A percentile compares a stretch with the other conserved stretches of the same genome.
These are phyloP conservation scores for Lecanoromycetidae sp. DNA, from an alignment of 2,329 filamentous ascomycete species.

Conservation along the genomic window DNA sequence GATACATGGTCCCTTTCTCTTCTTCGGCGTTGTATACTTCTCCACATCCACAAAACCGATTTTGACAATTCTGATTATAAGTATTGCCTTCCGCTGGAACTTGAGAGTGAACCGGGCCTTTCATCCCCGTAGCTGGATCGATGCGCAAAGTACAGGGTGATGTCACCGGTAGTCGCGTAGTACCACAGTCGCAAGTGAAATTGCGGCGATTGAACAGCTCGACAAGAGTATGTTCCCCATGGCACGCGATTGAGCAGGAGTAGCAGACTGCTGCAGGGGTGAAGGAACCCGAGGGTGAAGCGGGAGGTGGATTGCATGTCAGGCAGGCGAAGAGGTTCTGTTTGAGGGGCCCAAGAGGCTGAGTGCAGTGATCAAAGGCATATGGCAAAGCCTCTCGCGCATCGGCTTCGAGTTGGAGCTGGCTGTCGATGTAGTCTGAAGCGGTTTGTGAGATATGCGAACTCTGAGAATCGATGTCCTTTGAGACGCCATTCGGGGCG, in stretches of 20 bases:
- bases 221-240: constrained; percentile 87
- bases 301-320: constrained; percentile 77
- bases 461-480: constrained; percentile 28
- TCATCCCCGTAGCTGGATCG: constrained; percentile 59
- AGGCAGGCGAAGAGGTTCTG: constrained; percentile 87
- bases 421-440: constrained; percentile 71
- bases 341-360: constrained; percentile 73
- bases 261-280: constrained; percentile 81
- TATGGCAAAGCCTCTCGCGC: constrained; percentile 91
- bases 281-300: constrained; percentile 49
- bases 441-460: constrained; percentile 59
- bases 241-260: constrained; percentile 89
- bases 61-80: constrained; percentile 94
- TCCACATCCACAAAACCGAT: constrained; percentile 80
- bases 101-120: constrained; percentile 67
- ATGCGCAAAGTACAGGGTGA: constrained; percentile 65
- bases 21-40: constrained; percentile 78
- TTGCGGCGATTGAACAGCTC: constrained; percentile 93
- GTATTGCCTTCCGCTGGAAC: constrained; percentile 60
- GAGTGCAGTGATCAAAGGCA: constrained; percentile 87
- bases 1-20: constrained; percentile 96
- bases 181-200: constrained; percentile 94
- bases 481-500: background rate
- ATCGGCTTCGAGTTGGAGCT: constrained; percentile 85
- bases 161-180: constrained; percentile 58